These are phyloP conservation scores for Aeminium ludgeri DNA, from an alignment of 495 filamentous ascomycete species.

Conservation along the genomic window DNA sequence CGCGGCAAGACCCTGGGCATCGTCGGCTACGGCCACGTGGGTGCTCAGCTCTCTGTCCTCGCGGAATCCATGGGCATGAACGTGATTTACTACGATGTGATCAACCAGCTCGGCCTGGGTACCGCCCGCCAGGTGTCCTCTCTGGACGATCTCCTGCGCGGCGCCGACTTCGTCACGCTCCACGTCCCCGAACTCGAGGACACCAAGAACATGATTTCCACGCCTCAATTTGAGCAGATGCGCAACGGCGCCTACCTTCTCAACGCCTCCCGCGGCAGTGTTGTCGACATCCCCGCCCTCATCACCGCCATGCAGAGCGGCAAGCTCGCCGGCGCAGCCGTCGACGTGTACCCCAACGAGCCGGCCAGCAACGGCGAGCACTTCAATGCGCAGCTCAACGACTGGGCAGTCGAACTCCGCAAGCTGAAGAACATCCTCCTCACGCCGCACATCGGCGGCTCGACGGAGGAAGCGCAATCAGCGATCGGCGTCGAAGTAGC, in stretches of 20 bases:
- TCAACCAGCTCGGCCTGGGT: conserved; percentile 86
- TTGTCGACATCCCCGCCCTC: conserved; percentile 86
- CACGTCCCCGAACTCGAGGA: conserved; percentile 90
- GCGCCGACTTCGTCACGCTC: conserved; percentile 78
- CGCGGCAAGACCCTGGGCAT: conserved; percentile 95
- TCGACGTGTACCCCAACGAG: conserved; percentile 93
- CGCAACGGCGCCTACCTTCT: conserved; percentile 83
- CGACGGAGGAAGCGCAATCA: conserved; percentile 92
- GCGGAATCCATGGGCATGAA: conserved; percentile 96
- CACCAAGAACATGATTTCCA: conserved; percentile 76
- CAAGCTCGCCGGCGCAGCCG: conserved; percentile 80
- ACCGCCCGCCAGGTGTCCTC: conserved; percentile 66
- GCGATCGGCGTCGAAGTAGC: conserved; percentile 91
- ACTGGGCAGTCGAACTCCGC: conserved; percentile 73
- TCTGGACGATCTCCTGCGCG: conserved; percentile 55
- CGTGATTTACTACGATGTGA: conserved; percentile 87
- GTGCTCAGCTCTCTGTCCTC: conserved; percentile 87
- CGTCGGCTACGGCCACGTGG: conserved; percentile 95
- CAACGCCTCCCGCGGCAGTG: conserved; percentile 84
- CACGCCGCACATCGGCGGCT: conserved; percentile 91
- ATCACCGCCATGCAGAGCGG: conserved; percentile 75
- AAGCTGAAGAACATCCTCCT: conserved; percentile 83
- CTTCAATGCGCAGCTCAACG: conserved; percentile 72
- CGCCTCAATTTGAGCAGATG: conserved; percentile 67
- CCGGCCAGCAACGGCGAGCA: conserved; percentile 88